Base-by-base conservation (phyloP, 352 stramenopile genomes). In the Phytopythium boreale region DNA sequence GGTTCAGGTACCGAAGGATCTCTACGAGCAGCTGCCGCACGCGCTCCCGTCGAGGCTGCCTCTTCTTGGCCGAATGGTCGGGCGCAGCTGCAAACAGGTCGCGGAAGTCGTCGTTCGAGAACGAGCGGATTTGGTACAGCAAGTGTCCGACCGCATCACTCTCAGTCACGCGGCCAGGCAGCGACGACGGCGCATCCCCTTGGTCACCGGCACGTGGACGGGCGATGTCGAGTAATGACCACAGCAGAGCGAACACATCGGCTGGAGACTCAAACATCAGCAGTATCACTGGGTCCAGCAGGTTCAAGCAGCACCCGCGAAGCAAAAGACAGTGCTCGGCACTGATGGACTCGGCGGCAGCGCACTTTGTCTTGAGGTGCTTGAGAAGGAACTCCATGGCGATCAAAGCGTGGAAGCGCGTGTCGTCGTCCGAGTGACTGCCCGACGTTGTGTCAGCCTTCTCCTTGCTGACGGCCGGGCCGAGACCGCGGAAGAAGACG, bases 241-340 rank as follows among this genome's bases (percentile, higher is more conserved):
- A 68, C 31, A 88, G 52, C n/a, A 73, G 72, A 27, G 64, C 62
- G 12, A 91, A 62, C 1, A 88, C 60, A n/a, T 78, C 68, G 14
- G 67, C 73, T 2, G 82, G 82, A 27, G 69, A 75, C 50, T 89
- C 77, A 47, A 88, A 88, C 8, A 87, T 70, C 6, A 91, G 65
- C 49, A 91, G 62, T 29, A 80, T 77, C 22, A 67, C 76, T 29
- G 78, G 77, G 31, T 88, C 67, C 22, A 91, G 50, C 31, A 76
- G 82, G 20, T 55, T 65, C 24, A 83, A 44, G 11, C 69, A 83
- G 56, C 76, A 67, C 22, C 59, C 76, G 39, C 68, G 64, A 20
- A 87, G 49, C 62, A 87, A 29, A n/a, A 72, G 59, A 7, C 29
- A 31, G 44, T 75, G 61, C 6, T 60, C 57, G 2, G 62, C 59